Conservation (phyloP, 1,139 yeast genomes). For the Maudiozyma humilis region DNA sequence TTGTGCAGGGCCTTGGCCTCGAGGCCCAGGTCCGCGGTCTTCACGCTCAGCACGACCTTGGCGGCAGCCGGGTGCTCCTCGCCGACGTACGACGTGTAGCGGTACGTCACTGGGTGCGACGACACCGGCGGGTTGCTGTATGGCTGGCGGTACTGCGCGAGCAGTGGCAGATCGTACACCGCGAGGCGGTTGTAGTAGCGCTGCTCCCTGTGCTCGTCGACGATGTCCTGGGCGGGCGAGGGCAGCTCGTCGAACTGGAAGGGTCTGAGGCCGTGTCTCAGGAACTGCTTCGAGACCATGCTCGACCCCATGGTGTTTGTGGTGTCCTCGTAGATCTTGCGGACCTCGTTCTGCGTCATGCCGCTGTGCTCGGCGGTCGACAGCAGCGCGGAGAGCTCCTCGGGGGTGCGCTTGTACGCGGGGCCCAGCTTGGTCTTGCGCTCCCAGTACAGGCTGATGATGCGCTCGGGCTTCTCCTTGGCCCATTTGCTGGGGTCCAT, state of each 20-base stretch:
- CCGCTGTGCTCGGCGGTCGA: slow-evolving; percentile 35
- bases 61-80: slow-evolving; percentile 65
- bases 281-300: slow-evolving; percentile 23
- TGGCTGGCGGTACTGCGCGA: slow-evolving; percentile 63
- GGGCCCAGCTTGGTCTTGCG: slow-evolving; percentile 51
- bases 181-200: slow-evolving; percentile 67
- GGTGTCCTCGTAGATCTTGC: slow-evolving; percentile 29
- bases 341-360: slow-evolving; percentile 29
- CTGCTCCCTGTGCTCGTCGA: slow-evolving; percentile 55
- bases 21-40: slow-evolving; percentile 48
- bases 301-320: slow-evolving; percentile 4
- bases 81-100: slow-evolving; percentile 66
- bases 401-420: slow-evolving; percentile 45
- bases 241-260: slow-evolving; percentile 53
- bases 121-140: slow-evolving; percentile 41
- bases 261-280: slow-evolving; percentile 25
- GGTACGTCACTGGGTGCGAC: slow-evolving; percentile 54
- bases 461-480: slow-evolving; percentile 55
- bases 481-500: slow-evolving; percentile 58
- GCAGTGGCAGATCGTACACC: slow-evolving; percentile 85
- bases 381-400: slow-evolving; percentile 40
- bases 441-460: slow-evolving; percentile 51
- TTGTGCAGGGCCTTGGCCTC: slow-evolving; percentile 53
- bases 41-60: slow-evolving; percentile 56
- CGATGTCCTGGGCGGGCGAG: slow-evolving; percentile 49